Conservation (phyloP, 495 filamentous ascomycete genomes). For the Talaromyces wortmannii region DNA sequence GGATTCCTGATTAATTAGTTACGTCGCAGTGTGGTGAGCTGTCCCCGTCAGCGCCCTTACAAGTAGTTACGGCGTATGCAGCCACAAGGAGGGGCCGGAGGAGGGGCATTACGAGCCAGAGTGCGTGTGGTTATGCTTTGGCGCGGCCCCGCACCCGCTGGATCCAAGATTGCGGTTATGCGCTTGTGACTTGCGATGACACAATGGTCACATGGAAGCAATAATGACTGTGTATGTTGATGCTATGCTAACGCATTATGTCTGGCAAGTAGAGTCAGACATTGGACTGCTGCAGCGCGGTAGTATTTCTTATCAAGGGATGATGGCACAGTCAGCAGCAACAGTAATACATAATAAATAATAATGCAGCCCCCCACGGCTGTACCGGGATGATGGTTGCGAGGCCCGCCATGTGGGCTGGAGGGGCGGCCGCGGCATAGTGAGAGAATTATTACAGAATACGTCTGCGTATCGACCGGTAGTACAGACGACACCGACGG, state of each 20-base stretch:
- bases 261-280: neutral
- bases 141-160: constrained; percentile 4
- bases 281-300: neutral
- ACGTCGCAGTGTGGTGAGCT: too few relatives aligned
- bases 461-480: neutral
- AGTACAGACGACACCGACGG: too few relatives aligned
- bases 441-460: neutral
- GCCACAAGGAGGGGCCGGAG: neutral
- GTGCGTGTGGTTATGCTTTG: constrained; percentile 2
- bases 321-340: constrained; percentile 1
- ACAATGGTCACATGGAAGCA: neutral
- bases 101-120: neutral
- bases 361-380: neutral
- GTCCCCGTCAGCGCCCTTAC: too few relatives aligned
- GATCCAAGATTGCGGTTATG: constrained; percentile 6
- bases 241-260: neutral
- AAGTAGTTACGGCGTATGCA: neutral
- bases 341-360: neutral
- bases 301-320: neutral
- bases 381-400: constrained; percentile 7
- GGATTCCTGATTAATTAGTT: too few relatives aligned
- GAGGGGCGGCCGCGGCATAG: neutral
- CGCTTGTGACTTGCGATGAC: neutral
- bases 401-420: constrained; percentile 7
- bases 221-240: neutral